Conservation (phyloP, 202 grass and related monocot species). For the Thinopyrum obtusiflorum region DNA sequence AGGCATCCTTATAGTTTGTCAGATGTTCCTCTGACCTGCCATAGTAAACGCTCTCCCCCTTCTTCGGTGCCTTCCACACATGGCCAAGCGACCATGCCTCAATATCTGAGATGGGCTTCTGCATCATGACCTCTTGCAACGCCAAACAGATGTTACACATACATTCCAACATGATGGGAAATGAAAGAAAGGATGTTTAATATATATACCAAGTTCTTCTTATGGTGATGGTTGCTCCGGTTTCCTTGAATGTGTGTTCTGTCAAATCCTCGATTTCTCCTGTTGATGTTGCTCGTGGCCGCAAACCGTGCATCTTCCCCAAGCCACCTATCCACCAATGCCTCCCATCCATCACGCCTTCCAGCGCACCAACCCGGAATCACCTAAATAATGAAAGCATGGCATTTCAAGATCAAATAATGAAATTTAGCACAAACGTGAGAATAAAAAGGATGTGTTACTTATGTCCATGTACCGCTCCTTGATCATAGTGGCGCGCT, state of each 20-base stretch:
- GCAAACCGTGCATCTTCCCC: neutral
- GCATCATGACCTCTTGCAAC: neutral
- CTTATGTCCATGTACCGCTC: neutral
- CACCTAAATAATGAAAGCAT: neutral
- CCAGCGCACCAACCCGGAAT: neutral
- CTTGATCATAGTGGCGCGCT: neutral
- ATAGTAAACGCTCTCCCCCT: too few relatives aligned
- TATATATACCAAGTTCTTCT: neutral
- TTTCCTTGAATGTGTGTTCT: neutral
- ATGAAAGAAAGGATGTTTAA: too few relatives aligned
- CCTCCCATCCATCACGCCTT: neutral
- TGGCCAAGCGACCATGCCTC: too few relatives aligned
- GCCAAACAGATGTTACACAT: neutral
- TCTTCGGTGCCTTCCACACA: too few relatives aligned
- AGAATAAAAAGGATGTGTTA: neutral
- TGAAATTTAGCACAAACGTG: neutral
- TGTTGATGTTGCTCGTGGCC: neutral
- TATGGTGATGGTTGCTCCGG: neutral
- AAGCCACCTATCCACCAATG: neutral
- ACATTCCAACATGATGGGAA: too few relatives aligned
- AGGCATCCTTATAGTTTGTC: too few relatives aligned
- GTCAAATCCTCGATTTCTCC: neutral
- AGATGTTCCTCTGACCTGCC: too few relatives aligned
- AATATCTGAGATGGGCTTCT: too few relatives aligned
- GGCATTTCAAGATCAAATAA: neutral